Base-by-base conservation (phyloP, 768 basidiomycete genomes). In the Russula sp. region DNA sequence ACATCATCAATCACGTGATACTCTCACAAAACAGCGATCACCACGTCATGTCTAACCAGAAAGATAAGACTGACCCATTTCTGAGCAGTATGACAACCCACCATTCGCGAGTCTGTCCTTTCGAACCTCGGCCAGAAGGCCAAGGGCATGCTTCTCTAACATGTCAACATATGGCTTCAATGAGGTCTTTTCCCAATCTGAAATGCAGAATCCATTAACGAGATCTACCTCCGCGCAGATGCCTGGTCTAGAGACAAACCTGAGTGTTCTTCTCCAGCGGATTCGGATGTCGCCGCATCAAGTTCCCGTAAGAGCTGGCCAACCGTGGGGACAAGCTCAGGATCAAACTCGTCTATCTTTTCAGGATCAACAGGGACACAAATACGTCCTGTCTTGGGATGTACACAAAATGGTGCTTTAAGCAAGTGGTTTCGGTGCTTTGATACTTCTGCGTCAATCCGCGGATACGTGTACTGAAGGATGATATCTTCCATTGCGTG, bases 361-460 rank as follows among this genome's bases (percentile, higher is more conserved):
- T 75, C 75, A 4, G 94, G 88, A 70, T 96, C 89, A 18, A 98
- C 79, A 1, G 96, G 97, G 2, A 99, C 91, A 72, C 96, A 99
- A 9, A 99, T 85, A 35, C 94, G 84, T 1, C 96, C 97, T 2
- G 97, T 99, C 66, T 91, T 91, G 0, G 97, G 97, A 74, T 99
- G 97, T 0, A 98, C 79, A 72, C 95, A 97, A 75, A 99, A 99
- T 0, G 97, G 97, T 22, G 93, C 89, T 75, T 99, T 99, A 58
- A 99, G 83, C 77, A 99, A 81, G 78, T 99, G 97, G 76, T 99
- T 98, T 55, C 94, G 83, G 71, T 95, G 92, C 71, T 98, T 96
- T 3, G 94, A 95, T 34, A 99, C 97, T 74, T 99, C 97, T 14
- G 91, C 90, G 73, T 99, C 97, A 58, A 99, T 82, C 13, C 97